Evolutionary conservation across 2,329 filamentous ascomycete genomes (phyloP), one percentile per base, ranked within the genome.

Genomic region (Aspergillus sp.): DNA sequence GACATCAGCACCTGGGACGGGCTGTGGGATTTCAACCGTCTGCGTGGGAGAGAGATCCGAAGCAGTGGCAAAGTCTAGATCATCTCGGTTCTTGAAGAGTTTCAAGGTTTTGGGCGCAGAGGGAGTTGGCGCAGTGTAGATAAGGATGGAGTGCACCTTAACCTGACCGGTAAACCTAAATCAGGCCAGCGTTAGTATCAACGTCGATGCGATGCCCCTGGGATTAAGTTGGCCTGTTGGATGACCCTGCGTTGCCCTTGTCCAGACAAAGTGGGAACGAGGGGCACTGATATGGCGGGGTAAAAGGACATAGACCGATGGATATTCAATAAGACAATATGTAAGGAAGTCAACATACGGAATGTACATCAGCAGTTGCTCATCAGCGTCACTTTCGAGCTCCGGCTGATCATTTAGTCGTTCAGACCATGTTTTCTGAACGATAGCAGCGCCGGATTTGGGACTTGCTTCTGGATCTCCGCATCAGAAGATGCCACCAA

Each of bases 401-500:
- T 95, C 88, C 0, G 91, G 90, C 62, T 84, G 76, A 3, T 81
- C 71, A 14, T 84, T 72, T 55, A 97, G 72, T 50, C 94, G 80
- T 73, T 97, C 87, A 5, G 83, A 82, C 92, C 92, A 99, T 51
- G 91, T 90, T 80, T 99, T 99, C 75, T 91, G 86, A 32, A 95
- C 84, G 25, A 97, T 82, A 1, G 82, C 83, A 60, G 83, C 82
- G 16, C 92, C 94, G 0, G 86, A 82, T 54, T 86, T 83, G 6
- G 84, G 76, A 13, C 74, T 71, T 10, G 84, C 79, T 75, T 97
- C 70, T 73, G 48, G 23, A 47, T 16, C 25, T 38, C 20, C 36
- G 43, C 7, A 20, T 55, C 44, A 58, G 50, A 29, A 49, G 11
- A 7, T 20, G 47, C 7, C 25, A 29, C 25, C 25, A 29, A 29